A percentile compares a stretch with the other conserved stretches of the same genome.
phyloP scores from a whole-genome alignment of 257 asterid genomes.

The Solanum habrochaites region DNA sequence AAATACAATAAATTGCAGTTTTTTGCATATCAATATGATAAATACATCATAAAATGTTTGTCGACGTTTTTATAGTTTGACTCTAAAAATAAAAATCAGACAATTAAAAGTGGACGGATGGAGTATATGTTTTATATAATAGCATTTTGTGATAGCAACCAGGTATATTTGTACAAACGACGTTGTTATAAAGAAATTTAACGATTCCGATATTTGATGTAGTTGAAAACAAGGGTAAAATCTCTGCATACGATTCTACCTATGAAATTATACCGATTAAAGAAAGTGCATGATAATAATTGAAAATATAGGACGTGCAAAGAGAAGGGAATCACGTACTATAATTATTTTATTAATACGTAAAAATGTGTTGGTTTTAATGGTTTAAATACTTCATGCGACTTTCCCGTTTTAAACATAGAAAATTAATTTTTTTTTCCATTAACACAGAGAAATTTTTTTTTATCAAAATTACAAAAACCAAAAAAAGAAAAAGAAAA shows the following conservation, averaged over 20 bases:
- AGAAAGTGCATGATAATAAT: background rate
- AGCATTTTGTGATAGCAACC: background rate
- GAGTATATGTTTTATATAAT: background rate
- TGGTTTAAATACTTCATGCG: conserved; percentile 11
- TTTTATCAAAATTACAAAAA: background rate
- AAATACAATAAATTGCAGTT: too few species aligned
- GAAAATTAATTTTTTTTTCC: background rate
- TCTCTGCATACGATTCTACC: background rate
- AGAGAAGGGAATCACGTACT: too few species aligned
- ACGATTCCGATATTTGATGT: background rate
- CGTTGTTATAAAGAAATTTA: background rate
- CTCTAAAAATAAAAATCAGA: too few species aligned
- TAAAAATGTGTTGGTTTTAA: background rate
- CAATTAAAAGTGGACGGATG: too few species aligned
- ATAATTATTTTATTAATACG: background rate
- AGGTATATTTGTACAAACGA: background rate
- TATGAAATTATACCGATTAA: background rate
- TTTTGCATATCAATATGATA: too few species aligned
- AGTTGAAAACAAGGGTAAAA: background rate
- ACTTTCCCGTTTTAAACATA: conserved; percentile 20
- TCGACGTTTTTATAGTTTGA: too few species aligned
- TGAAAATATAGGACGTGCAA: background rate
- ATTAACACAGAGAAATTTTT: too few species aligned
- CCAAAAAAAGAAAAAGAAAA: rapidly evolving
- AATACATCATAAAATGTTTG: too few species aligned